These are phyloP conservation scores for Aspergillus incahuasiensis DNA, from an alignment of 495 filamentous ascomycete genomes.

Conservation along the genomic window DNA sequence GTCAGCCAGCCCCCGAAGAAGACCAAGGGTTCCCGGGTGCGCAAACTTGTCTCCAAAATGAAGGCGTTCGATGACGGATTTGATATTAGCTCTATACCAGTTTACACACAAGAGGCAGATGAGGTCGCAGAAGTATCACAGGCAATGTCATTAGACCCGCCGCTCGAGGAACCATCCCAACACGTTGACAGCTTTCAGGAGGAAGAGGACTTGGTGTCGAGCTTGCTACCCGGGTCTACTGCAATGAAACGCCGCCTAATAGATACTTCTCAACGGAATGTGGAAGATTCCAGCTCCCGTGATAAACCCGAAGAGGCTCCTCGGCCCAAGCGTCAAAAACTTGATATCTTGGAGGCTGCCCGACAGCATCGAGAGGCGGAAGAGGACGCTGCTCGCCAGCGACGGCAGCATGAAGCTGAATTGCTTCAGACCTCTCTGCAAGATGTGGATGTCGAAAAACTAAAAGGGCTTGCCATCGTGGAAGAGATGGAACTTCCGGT, in stretches of 20 bases:
- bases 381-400: conserved; percentile 47
- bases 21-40: conserved; percentile 29
- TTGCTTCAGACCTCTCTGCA: conserved; percentile 46
- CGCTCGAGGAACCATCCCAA: conserved; percentile 12
- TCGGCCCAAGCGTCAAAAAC: conserved; percentile 48
- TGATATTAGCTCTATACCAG: conserved; percentile 41
- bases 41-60: conserved; percentile 57
- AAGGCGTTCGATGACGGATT: conserved; percentile 67
- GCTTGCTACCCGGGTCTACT: conserved; percentile 64
- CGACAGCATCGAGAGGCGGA: conserved; percentile 64
- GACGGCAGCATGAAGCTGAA: conserved; percentile 51
- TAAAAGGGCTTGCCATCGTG: conserved; percentile 71
- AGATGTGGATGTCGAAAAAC: conserved; percentile 62
- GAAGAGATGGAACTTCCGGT: conserved; percentile 68
- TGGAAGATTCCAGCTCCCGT: conserved; percentile 9
- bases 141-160: conserved; percentile 25
- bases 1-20: conserved; percentile 15
- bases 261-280: conserved; percentile 22
- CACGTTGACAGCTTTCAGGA: conserved; percentile 23
- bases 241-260: conserved; percentile 63
- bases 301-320: conserved; percentile 21
- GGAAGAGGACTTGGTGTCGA: conserved; percentile 55
- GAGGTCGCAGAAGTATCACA: conserved; percentile 15
- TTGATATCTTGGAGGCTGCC: conserved; percentile 66
- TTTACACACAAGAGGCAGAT: conserved; percentile 24